A percentile compares a stretch with the other conserved stretches of the same genome.
Evolutionary conservation across 164 flowering plant genomes (phyloP).

Genomic region (Piper betle): DNA sequence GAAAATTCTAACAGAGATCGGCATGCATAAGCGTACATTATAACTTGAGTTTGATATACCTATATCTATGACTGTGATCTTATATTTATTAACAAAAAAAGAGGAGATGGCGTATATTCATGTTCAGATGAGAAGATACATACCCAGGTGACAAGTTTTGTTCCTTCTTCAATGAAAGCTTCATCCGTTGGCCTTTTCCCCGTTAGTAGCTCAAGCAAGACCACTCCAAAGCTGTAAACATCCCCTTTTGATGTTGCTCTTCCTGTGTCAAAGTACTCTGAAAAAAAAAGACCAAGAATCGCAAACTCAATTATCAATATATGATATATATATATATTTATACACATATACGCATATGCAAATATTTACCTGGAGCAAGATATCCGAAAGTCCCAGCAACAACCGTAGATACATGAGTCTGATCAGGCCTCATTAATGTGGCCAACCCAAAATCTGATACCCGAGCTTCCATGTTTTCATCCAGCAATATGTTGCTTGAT

Average conservation of each 20-base stretch:
- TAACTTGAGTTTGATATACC: too few species aligned
- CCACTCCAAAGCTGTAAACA: slow-evolving; percentile 93
- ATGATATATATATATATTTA: too few species aligned
- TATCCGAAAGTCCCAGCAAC: slow-evolving; percentile 97
- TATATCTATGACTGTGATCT: too few species aligned
- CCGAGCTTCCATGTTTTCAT: slow-evolving; percentile 75
- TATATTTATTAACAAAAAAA: background rate
- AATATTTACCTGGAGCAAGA: slow-evolving; percentile 70
- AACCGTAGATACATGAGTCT: slow-evolving; percentile 86
- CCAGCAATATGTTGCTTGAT: slow-evolving; percentile 84
- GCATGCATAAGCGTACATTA: too few species aligned
- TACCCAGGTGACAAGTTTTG: slow-evolving; percentile 93
- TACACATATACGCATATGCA: too few species aligned
- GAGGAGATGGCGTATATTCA: background rate
- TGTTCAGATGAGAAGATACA: slow-evolving; percentile 1
- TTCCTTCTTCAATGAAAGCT: slow-evolving; percentile 72
- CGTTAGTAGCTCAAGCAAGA: slow-evolving; percentile 78
- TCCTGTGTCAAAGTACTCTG: slow-evolving; percentile 94
- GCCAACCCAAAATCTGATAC: slow-evolving; percentile 94
- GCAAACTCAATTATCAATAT: background rate
- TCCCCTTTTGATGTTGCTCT: slow-evolving; percentile 90
- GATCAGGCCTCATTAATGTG: slow-evolving; percentile 78
- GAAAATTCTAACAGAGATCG: too few species aligned
- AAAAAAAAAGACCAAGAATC: background rate
- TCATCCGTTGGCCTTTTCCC: slow-evolving; percentile 84